Base-by-base conservation (phyloP, 2,329 filamentous ascomycete genomes). In the Neonectria coccinea region DNA sequence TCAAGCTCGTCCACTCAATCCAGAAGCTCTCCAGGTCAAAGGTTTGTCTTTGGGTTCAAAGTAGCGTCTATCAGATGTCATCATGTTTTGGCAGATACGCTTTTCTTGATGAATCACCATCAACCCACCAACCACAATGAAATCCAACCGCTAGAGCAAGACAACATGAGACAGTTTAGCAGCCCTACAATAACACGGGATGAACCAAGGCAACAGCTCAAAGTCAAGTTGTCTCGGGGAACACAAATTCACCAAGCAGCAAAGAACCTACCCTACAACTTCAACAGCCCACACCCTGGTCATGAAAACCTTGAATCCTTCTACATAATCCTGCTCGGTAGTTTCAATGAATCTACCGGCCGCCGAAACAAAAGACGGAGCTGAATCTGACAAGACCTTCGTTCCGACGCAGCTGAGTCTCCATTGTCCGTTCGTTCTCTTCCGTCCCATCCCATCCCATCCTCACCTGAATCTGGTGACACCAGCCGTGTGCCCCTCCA, bases 391-490 rank as follows among this genome's bases (percentile, higher is more conserved):
- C 41, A 52, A 27, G 16, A 41, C 41, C 10, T 55, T 56, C 29
- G 48, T 36, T 31, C 44, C 63, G 50, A 62, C 41, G 36, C 58
- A 31, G 25, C 25, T 25, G 25, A 25, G 25, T 51, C 29, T 41
- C 39, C 39, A 41, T 41, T 41, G 9, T n/a, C n/a, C 39, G n/a
- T 20, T 20, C 39, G n/a, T 20, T 42, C 39, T 42, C 39, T 36
- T 20, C 16, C 50, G 12, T 36, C 20, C 11, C 31, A 53, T 56
- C 64, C 50, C 22, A 25, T 25, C 25, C 25, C 25, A 25, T 25
- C 16, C 62, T 67, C 68, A 72, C 71, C 71, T 72, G 67, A 70
- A 72, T 61, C 56, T 70, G 65, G 62, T 55, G 68, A 56, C 44
- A 52, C 54, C n/a, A 51, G 18, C 48, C 2, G 29, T 22, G 18